Conservation (phyloP, 257 asterid genomes). For the Gynochthodes officinalis region DNA sequence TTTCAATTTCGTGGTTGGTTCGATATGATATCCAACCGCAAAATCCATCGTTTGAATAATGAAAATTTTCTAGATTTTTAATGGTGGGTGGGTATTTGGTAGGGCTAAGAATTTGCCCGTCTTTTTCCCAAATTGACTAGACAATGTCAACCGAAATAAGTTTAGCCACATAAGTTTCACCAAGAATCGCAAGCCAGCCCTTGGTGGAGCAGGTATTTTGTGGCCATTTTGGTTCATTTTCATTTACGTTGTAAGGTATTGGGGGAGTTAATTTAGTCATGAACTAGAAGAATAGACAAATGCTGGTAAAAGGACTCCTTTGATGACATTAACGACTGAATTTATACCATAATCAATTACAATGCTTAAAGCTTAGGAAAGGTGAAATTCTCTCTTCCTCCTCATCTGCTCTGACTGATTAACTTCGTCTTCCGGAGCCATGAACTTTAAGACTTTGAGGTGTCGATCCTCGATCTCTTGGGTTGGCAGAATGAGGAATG, state of each 20-base stretch:
- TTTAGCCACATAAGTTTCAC: not conserved
- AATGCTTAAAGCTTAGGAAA: not conserved
- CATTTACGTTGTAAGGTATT: not conserved
- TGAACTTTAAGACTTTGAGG: not conserved
- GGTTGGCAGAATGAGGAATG: not conserved
- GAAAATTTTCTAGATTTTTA: not conserved
- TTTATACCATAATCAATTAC: too few relatives aligned
- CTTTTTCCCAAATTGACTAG: not conserved
- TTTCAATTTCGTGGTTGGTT: constrained; percentile 13
- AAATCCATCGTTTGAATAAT: not conserved
- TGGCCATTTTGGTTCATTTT: not conserved
- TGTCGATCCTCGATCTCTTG: not conserved
- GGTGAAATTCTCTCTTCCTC: constrained; percentile 1
- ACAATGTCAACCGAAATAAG: not conserved
- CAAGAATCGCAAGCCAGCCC: not conserved
- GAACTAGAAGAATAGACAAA: too few relatives aligned
- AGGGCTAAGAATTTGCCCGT: not conserved
- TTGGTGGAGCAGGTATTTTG: too few relatives aligned
- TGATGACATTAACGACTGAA: too few relatives aligned
- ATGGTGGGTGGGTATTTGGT: constrained; percentile 10
- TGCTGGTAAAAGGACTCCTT: too few relatives aligned
- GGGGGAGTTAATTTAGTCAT: not conserved
- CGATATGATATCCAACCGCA: constrained; percentile 11
- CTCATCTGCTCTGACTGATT: not conserved
- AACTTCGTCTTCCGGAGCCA: not conserved